These are phyloP conservation scores for Petunia secreta DNA, from an alignment of 257 asterid genomes.

Conservation along the genomic window DNA sequence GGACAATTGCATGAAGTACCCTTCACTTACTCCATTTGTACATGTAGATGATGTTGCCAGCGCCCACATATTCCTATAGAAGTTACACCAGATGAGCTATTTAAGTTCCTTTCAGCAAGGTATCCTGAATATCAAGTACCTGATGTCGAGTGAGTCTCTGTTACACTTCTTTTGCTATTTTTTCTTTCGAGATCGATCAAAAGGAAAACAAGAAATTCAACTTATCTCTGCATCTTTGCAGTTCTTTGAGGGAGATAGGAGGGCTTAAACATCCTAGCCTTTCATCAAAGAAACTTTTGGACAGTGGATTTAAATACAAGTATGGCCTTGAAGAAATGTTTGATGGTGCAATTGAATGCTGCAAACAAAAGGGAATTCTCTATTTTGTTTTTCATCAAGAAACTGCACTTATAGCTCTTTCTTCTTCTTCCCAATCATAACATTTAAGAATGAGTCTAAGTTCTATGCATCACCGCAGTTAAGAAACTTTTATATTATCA, in stretches of 20 bases:
- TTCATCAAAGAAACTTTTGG: too few species aligned
- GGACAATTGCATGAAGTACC: conserved; percentile 24
- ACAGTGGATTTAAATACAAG: too few species aligned
- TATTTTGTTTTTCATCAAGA: too few species aligned
- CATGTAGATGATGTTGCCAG: conserved; percentile 51
- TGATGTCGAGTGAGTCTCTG: conserved; percentile 32
- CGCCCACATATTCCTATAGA: conserved; percentile 47
- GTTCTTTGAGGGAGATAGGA: background rate
- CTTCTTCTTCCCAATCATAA: too few species aligned
- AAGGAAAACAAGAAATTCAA: background rate
- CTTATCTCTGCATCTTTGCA: background rate
- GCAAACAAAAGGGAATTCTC: too few species aligned
- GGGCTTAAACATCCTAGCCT: too few species aligned
- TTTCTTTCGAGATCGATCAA: background rate
- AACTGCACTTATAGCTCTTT: too few species aligned
- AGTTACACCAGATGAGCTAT: conserved; percentile 37
- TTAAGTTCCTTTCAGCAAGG: conserved; percentile 37
- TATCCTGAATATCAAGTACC: conserved; percentile 40
- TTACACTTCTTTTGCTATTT: conserved; percentile 1
- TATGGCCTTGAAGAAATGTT: too few species aligned
- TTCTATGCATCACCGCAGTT: too few species aligned
- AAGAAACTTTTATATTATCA: too few species aligned
- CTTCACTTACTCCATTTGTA: conserved; percentile 29
- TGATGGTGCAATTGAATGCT: too few species aligned
- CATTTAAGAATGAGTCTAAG: too few species aligned